Base-by-base conservation (phyloP, 139 green algal genomes). In the Chlamydomonas schloesseri region DNA sequence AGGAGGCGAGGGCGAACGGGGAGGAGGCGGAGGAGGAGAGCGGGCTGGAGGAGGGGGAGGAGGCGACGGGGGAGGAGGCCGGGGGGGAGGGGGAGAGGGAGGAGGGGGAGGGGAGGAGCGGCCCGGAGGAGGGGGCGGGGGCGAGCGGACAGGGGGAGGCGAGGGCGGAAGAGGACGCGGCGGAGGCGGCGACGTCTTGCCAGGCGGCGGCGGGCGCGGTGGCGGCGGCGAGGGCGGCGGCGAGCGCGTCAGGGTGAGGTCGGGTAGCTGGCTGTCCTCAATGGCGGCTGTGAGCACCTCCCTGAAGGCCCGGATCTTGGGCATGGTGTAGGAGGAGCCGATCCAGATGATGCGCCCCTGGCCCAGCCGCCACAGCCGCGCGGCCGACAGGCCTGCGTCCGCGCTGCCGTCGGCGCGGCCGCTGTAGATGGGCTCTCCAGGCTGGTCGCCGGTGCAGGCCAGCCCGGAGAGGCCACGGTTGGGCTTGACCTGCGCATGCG, bases 291-390 rank as follows among this genome's bases (percentile, higher is more conserved):
- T 31, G 6, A 84, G 64, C 37, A 84, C 18, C 28, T 67, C n/a
- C 42, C 65, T 29, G 47, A 75, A 84, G 36, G 23, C 57, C 13
- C 29, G 67, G 2, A 53, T n/a, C 14, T 47, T 62, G 20, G 78
- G 60, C 36, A 73, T 65, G 0, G 70, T 3, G 42, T 75, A 84
- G 29, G 78, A 74, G 3, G n/a, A 55, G 18, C 78, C 78, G 33
- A 84, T 21, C 78, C 78, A 84, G 42, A 31, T 67, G 29, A 84
- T 42, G 57, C 21, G 26, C 0, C 78, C 78, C 26, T 23, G 17
- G 6, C 78, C 78, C n/a, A 84, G 28, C 8, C 5, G 23, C 78
- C 78, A 84, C 17, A 42, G 2, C 0, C 64, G 64, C 29, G 78
- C 78, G 9, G 53, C n/a, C 17, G 31, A 46, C 29, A 84, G 29